Evolutionary conservation across 495 filamentous ascomycete species (phyloP), one percentile per base, ranked within the genome.

Genomic region (Hypoxylon cercidicola): DNA sequence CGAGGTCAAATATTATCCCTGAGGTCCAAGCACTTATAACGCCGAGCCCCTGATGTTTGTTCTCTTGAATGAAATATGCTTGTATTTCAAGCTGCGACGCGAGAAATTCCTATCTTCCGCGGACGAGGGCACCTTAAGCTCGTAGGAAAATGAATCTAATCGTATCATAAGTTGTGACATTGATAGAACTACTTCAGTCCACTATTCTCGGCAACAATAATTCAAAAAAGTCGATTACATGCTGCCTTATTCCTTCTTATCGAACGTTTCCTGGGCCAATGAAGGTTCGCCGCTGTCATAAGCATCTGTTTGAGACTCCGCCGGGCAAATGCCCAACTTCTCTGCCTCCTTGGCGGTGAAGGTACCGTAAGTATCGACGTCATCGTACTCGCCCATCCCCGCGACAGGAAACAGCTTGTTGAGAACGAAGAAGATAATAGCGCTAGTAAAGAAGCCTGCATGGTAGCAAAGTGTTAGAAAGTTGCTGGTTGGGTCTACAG

Each of bases 401-500:
- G 34, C n/a, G 3, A 72, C 60, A 11, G 75, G 75, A 46, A 72
- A 77, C 8, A 69, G 11, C 35, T 68, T 60, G 55, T 74, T 77
- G 1, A 70, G 58, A 39, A 64, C 34, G 40, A 70, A 57, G 53
- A 77, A 77, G 6, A 77, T 50, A 2, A 53, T 59, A 0, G 56
- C 69, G 23, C 73, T 75, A 4, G 57, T 74, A 45, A 77, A 77
- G 67, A 77, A 75, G 2, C 75, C 75, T 75, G 9, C 11, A 46
- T n/a, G 3, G 1, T 11, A 20, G 9, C 16, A 23, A 44, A 16
- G 45, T 39, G 52, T 62, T 23, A 58, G 49, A 47, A 40, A 45
- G 13, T 30, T 15, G 21, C 45, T 9, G 1, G 19, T 12, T 4
- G n/a, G 25, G 9, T 4, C 19, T 46, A 3, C 16, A 1, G 12